Evolutionary conservation across 805 yeast genomes (phyloP).

Genomic region (Pichia kluyveri): DNA sequence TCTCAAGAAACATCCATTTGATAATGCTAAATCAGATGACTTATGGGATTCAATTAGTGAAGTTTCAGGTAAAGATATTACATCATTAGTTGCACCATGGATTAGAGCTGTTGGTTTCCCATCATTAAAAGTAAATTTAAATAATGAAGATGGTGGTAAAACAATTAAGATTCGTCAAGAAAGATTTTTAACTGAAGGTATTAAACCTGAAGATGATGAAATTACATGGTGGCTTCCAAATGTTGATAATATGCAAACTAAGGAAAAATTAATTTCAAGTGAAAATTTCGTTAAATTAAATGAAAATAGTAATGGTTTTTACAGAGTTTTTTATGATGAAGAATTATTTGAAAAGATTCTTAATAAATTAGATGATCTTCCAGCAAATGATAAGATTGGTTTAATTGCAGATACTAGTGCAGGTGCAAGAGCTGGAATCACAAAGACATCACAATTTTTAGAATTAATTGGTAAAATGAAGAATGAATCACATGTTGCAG

Average conservation of each 20-base stretch:
- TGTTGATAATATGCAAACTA: conserved; percentile 19
- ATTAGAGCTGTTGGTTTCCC: conserved; percentile 70
- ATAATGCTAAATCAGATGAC: conserved; percentile 67
- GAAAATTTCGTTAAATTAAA: conserved; percentile 34
- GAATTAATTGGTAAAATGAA: conserved; percentile 30
- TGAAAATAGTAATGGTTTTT: conserved; percentile 41
- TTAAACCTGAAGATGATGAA: conserved; percentile 44
- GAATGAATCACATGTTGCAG: conserved; percentile 33
- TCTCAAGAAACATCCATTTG: conserved; percentile 51
- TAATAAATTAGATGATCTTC: conserved; percentile 29
- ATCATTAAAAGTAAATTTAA: conserved; percentile 38
- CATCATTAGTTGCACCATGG: conserved; percentile 59
- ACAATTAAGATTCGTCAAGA: conserved; percentile 41
- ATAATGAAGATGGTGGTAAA: conserved; percentile 22
- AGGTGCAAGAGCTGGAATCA: conserved; percentile 38
- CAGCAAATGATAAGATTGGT: conserved; percentile 44
- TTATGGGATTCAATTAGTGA: conserved; percentile 61
- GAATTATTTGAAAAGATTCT: conserved; percentile 32
- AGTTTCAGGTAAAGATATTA: conserved; percentile 54
- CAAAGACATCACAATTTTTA: conserved; percentile 35
- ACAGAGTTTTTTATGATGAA: conserved; percentile 44
- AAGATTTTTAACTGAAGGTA: conserved; percentile 55
- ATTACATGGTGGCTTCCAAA: conserved; percentile 54
- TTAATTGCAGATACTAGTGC: conserved; percentile 44
- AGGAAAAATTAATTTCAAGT: conserved; percentile 12